Evolutionary conservation across 2,329 filamentous ascomycete genomes (phyloP), one percentile per base, ranked within the genome.

Genomic region (Ophiostoma tasmaniense): DNA sequence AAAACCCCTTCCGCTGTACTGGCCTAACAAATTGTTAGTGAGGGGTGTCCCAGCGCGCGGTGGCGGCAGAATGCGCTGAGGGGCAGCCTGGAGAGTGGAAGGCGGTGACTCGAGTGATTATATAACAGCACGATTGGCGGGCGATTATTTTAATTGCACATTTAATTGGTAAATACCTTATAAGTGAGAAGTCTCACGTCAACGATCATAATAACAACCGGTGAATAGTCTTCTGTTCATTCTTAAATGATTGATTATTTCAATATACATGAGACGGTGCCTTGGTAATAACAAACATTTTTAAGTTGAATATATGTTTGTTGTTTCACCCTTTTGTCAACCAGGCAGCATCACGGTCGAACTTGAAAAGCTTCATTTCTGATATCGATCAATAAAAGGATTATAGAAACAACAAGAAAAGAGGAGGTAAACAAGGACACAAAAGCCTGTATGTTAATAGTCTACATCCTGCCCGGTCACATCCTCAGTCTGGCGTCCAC

Each of bases 21-120:
- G 5, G 22, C 35, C 64, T 52, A 55, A 37, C 25, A 64, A 17
- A 30, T 11, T 65, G 10, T 62, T 39, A 70, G 68, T 70, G 69
- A 67, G 68, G 68, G 66, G 68, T 67, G 65, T 22, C 17, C 67
- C 64, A 66, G 55, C 55, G 25, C 55, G 52, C 55, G 25, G 55
- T 30, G 14, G 62, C 64, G 67, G 67, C 52, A 64, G 67, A 52
- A 65, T 64, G 55, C 55, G 55, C 30, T 25, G 42, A 50, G 3
- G 64, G 45, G 20, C 22, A 42, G 66, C 22, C 7, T 30, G n/a
- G 25, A 20, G 17, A 45, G 20, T n/a, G 6, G 55, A 28, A 30
- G 55, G 55, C 55, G 55, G 55, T 59, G 55, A 59, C 55, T 4
- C 25, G 14, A 1, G 1, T 0, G 42, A 50, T 25, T 64, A 45